Evolutionary conservation across 176 grass and related monocot species (phyloP).

Genomic region (Oryza nivara): DNA sequence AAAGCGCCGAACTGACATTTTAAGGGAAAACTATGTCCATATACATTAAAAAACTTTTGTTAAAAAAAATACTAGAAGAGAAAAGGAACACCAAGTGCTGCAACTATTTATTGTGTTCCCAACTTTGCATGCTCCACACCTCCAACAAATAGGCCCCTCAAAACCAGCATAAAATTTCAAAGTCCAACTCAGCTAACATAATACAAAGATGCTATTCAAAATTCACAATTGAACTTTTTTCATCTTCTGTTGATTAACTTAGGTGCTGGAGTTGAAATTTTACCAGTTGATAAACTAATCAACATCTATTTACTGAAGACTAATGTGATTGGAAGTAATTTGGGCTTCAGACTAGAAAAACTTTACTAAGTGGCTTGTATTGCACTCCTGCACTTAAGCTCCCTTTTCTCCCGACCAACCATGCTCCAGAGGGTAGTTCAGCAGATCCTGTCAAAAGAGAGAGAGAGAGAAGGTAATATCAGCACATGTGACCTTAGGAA

Average conservation of each 20-base stretch:
- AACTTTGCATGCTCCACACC: too few relatives aligned
- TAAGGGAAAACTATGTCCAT: not conserved
- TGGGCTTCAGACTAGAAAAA: conserved; percentile 30
- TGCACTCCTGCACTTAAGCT: conserved; percentile 74
- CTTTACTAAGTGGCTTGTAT: conserved; percentile 78
- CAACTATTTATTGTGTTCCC: too few relatives aligned
- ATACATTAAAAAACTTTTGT: not conserved
- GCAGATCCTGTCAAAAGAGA: conserved; percentile 55
- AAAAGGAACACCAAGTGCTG: too few relatives aligned
- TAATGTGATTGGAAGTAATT: not conserved
- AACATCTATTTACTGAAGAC: not conserved
- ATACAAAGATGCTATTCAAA: not conserved
- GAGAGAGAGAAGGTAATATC: conserved; percentile 1
- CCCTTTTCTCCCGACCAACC: conserved; percentile 75
- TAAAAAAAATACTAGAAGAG: too few relatives aligned
- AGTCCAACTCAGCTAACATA: not conserved
- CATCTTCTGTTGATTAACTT: not conserved
- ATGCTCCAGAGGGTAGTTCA: conserved; percentile 63
- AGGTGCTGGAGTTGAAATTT: conserved; percentile 6
- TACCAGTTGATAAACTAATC: conserved; percentile 4
- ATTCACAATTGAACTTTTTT: conserved; percentile 19
- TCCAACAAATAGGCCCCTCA: too few relatives aligned
- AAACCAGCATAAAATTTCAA: not conserved
- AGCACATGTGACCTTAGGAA: conserved; percentile 10
- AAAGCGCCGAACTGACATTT: conserved; percentile 6